These are phyloP conservation scores for Lentinula sp. DNA, from an alignment of 768 basidiomycete genomes.

Conservation along the genomic window DNA sequence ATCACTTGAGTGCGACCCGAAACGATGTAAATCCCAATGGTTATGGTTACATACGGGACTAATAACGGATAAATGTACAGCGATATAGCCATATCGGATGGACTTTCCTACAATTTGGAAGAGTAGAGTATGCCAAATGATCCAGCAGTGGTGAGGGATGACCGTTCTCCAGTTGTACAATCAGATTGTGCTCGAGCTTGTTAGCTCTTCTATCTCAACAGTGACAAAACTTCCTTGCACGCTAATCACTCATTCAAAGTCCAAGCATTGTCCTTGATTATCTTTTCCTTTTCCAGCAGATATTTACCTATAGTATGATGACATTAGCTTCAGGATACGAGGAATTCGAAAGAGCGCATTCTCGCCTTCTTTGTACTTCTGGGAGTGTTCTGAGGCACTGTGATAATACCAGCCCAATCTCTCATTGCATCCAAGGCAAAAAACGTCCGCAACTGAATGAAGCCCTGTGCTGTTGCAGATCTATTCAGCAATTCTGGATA, in stretches of 20 bases:
- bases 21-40: too few relatives aligned
- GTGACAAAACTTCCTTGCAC: not conserved
- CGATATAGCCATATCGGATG: too few relatives aligned
- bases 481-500: slow-evolving; percentile 1
- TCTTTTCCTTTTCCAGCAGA: slow-evolving; percentile 70
- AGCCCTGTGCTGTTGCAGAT: slow-evolving; percentile 56
- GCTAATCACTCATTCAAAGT: slow-evolving; percentile 37
- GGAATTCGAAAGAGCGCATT: slow-evolving; percentile 10
- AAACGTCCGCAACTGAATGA: slow-evolving; percentile 77
- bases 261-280: slow-evolving; percentile 83
- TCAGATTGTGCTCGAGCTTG: too few relatives aligned
- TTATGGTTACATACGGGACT: too few relatives aligned
- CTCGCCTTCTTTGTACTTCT: slow-evolving; percentile 83
- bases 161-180: too few relatives aligned
- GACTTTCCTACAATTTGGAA: too few relatives aligned
- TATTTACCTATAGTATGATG: slow-evolving; percentile 57
- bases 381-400: slow-evolving; percentile 65
- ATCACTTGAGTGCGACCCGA: slow-evolving; percentile 14
- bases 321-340: not conserved
- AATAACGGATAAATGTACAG: too few relatives aligned
- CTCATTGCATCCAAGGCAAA: slow-evolving; percentile 74
- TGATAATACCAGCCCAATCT: slow-evolving; percentile 81
- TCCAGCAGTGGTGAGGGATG: too few relatives aligned
- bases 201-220: too few relatives aligned
- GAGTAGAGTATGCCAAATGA: too few relatives aligned